Evolutionary conservation across 192 early-diverging fungal genomes (phyloP).

Genomic region (Dimargaris xerosporica): DNA sequence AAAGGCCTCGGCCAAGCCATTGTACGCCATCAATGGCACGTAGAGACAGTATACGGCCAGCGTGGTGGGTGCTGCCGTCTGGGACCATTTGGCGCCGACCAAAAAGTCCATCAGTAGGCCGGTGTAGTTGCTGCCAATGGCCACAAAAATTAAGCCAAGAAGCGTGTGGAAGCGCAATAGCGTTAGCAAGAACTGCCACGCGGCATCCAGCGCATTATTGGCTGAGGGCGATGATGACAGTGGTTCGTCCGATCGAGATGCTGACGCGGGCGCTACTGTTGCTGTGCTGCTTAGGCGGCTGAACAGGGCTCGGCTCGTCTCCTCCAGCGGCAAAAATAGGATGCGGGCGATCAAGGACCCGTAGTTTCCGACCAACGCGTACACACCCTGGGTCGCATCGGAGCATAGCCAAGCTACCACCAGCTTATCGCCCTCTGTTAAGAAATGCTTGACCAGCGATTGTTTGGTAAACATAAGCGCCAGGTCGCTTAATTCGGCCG

Average conservation of each 20-base stretch:
- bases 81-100: constrained; percentile 38
- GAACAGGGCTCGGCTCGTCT: constrained; percentile 74
- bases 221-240: no score
- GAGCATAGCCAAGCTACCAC: constrained; percentile 47
- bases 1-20: constrained; percentile 90
- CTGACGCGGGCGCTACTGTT: constrained; percentile 6
- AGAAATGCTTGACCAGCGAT: constrained; percentile 78
- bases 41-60: constrained; percentile 74
- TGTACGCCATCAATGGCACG: constrained; percentile 86
- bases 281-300: constrained; percentile 37
- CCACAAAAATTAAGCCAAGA: constrained; percentile 56
- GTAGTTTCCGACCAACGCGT: constrained; percentile 78
- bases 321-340: constrained; percentile 87
- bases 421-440: constrained; percentile 97
- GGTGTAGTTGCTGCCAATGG: constrained; percentile 69
- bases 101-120: constrained; percentile 40
- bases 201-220: not conserved
- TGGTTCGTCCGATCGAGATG: not conserved
- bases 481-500: constrained; percentile 17
- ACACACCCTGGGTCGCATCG: constrained; percentile 49
- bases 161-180: constrained; percentile 44
- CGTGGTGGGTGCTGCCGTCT: constrained; percentile 32
- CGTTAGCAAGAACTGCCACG: not conserved
- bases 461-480: constrained; percentile 66
- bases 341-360: constrained; percentile 81